These are phyloP conservation scores for Ganoderma sp. DNA, from an alignment of 1,284 basidiomycete genomes.

Conservation along the genomic window DNA sequence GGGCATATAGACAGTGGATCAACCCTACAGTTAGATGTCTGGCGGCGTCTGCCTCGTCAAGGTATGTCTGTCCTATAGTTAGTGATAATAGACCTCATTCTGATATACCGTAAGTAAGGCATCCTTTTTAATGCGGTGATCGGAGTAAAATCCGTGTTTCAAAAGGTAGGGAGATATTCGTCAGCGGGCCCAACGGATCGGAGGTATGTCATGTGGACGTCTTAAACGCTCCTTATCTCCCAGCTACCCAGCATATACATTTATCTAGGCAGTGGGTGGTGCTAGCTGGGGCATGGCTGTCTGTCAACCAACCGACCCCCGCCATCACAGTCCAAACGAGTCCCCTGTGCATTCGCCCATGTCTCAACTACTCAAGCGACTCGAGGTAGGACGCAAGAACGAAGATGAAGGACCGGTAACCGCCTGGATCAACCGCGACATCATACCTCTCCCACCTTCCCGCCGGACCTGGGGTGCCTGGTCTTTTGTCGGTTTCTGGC, in stretches of 20 bases:
- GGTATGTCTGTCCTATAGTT: too few relatives aligned
- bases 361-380: slow-evolving; percentile 19
- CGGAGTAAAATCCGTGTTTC: not conserved
- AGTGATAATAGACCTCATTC: too few relatives aligned
- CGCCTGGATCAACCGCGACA: slow-evolving; percentile 35
- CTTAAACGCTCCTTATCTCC: not conserved
- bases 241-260: not conserved
- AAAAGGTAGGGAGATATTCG: not conserved
- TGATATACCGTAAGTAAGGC: too few relatives aligned
- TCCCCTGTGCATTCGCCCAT: not conserved
- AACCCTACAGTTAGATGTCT: too few relatives aligned
- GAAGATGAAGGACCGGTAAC: slow-evolving; percentile 21
- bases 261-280: not conserved
- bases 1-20: too few relatives aligned
- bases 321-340: not conserved
- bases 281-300: not conserved
- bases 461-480: slow-evolving; percentile 34
- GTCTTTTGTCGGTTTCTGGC: slow-evolving; percentile 35
- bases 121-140: not conserved
- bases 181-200: not conserved
- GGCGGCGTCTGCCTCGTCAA: not conserved
- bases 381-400: slow-evolving; percentile 29
- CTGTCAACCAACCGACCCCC: not conserved
- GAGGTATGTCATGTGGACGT: slow-evolving; percentile 1
- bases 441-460: slow-evolving; percentile 32